Evolutionary conservation across 2,329 filamentous ascomycete genomes (phyloP), one percentile per base, ranked within the genome.

Genomic region (Neopestalotiopsis rosae): DNA sequence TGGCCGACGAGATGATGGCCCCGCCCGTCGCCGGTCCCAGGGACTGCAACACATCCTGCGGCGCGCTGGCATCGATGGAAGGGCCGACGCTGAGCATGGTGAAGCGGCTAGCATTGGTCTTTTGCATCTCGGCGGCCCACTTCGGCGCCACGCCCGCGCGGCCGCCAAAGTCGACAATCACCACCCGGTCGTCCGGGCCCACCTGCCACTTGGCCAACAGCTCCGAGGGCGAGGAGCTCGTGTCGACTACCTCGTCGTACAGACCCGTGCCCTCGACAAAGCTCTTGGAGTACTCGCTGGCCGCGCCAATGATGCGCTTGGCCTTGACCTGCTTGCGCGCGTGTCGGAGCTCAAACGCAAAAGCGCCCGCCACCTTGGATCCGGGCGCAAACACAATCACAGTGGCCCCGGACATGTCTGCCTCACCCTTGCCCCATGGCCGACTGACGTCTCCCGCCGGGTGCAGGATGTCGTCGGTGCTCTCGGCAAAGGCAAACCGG

Each of bases 301-400:
- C 68, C 3, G 72, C 76, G 49, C 73, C 77, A 32, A 78, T 38
- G 59, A 78, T 58, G 17, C 59, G 68, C 2, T 68, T 61, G 12
- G 74, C 74, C 20, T 69, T 71, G 4, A 63, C 69, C 4, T 63
- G 58, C 20, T 14, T 65, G 34, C 38, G 14, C 5, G 42, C 67
- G 40, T 61, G 24, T 24, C 66, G 71, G 4, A 78, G 65, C 6
- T 73, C 67, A 24, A 69, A 30, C 1, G 74, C 72, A 66, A 77
- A 76, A 1, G 71, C 38, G 0, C 71, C 68, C 1, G 71, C 76
- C 69, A 72, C 74, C 69, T 78, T 78, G 63, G 74, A 75, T 10
- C 75, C 76, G 3, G 77, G 77, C 6, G 77, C 76, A 61, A 78
- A 72, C 17, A 78, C 69, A 3, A 83, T 69, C 1, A 82, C 75